phyloP scores from a whole-genome alignment of 495 filamentous ascomycete species.

The Xylaria grammica region DNA sequence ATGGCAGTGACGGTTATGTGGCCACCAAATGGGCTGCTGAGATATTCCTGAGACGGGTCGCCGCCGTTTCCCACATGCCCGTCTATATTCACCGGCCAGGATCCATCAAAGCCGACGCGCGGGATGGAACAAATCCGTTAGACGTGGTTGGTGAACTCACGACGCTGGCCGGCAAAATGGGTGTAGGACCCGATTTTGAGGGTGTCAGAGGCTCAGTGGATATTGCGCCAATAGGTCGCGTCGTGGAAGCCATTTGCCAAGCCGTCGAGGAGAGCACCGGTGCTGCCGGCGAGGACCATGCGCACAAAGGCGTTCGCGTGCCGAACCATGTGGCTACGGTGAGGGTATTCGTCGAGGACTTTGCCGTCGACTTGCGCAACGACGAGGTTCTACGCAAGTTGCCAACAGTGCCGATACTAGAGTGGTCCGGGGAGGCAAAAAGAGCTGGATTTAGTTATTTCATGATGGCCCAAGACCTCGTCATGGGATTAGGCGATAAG shows the following conservation, averaged over 20 bases:
- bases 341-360: background rate
- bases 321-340: background rate
- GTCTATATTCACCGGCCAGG: background rate
- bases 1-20: background rate
- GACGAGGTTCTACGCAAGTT: conserved; percentile 33
- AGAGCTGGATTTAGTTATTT: conserved; percentile 5
- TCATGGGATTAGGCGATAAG: too few relatives aligned
- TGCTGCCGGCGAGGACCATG: background rate
- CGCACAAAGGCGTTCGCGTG: background rate
- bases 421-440: conserved; percentile 2
- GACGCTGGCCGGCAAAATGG: background rate
- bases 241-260: background rate
- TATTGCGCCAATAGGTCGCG: background rate
- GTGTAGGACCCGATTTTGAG: background rate
- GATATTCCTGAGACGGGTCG: background rate
- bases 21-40: background rate
- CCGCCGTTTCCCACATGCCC: background rate
- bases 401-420: background rate
- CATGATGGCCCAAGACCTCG: background rate
- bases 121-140: too few relatives aligned
- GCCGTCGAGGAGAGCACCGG: background rate
- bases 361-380: conserved; percentile 30
- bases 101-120: too few relatives aligned
- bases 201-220: background rate
- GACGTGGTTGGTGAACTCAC: background rate